phyloP scores from a whole-genome alignment of 1,139 yeast genomes.

The Pichiaceae sp. region DNA sequence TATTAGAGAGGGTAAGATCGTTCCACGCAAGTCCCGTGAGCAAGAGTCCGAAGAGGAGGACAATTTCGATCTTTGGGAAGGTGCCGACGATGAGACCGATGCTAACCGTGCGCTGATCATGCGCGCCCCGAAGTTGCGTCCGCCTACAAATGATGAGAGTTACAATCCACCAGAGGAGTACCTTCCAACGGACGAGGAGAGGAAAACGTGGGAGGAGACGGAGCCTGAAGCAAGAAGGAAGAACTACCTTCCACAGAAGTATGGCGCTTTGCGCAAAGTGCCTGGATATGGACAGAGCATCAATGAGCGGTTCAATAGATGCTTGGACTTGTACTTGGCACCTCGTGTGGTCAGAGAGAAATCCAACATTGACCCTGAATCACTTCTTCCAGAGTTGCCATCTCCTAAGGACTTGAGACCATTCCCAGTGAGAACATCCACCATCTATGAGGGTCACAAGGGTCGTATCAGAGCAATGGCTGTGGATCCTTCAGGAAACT shows the following conservation, averaged over 20 bases:
- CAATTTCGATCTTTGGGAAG: conserved; percentile 83
- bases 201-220: conserved; percentile 57
- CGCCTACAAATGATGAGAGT: conserved; percentile 94
- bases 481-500: conserved; percentile 83
- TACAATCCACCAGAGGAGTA: conserved; percentile 98
- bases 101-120: conserved; percentile 76
- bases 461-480: conserved; percentile 78
- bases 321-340: conserved; percentile 87
- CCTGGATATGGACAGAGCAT: conserved; percentile 86
- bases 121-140: conserved; percentile 91
- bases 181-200: conserved; percentile 70
- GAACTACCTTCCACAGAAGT: conserved; percentile 79
- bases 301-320: conserved; percentile 89
- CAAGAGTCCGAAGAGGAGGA: conserved; percentile 37
- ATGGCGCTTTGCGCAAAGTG: conserved; percentile 73
- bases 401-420: conserved; percentile 96
- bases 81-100: conserved; percentile 47
- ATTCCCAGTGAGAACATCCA: conserved; percentile 91
- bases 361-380: conserved; percentile 91
- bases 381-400: conserved; percentile 91
- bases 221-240: conserved; percentile 76
- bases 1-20: conserved; percentile 89
- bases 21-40: conserved; percentile 50
- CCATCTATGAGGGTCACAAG: conserved; percentile 73
- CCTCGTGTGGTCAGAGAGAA: conserved; percentile 93